Percentiles rank a stretch among this genome's conserved stretches.
phyloP scores from a whole-genome alignment of 768 basidiomycete species.

The Naganishia randhawae region DNA sequence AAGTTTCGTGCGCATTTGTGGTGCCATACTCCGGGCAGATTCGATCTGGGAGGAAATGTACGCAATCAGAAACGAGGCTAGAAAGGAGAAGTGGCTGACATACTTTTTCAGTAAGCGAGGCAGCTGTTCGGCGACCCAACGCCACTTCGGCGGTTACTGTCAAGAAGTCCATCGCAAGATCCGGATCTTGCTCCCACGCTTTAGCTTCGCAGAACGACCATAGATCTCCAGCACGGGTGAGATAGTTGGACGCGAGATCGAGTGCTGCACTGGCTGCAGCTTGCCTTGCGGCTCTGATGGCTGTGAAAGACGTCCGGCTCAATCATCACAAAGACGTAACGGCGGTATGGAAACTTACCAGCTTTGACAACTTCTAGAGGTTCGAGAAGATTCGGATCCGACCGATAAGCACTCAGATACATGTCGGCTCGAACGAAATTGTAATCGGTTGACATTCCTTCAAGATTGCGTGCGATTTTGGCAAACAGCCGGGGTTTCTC shows the following conservation, averaged over 20 bases:
- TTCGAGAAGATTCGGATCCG: not conserved
- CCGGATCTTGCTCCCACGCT: slow-evolving; percentile 16
- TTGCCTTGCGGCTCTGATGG: slow-evolving; percentile 16
- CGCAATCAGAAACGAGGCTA: not conserved
- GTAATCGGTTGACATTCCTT: not conserved
- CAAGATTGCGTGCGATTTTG: not conserved
- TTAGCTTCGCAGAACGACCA: slow-evolving; percentile 2
- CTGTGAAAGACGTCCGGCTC: not conserved
- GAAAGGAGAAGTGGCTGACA: not conserved
- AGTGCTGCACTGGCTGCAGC: slow-evolving; percentile 21
- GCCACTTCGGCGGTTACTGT: slow-evolving; percentile 21
- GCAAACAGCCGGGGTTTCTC: not conserved
- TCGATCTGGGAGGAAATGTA: not conserved
- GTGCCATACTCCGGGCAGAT: not conserved
- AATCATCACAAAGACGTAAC: not conserved
- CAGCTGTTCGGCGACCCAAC: slow-evolving; percentile 9
- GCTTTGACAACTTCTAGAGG: slow-evolving; percentile 3
- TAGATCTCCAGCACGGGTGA: not conserved
- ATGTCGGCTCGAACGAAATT: slow-evolving; percentile 8
- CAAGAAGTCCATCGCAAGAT: slow-evolving; percentile 8
- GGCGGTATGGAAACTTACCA: not conserved
- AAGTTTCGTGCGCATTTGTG: slow-evolving; percentile 2
- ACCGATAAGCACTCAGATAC: not conserved
- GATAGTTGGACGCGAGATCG: slow-evolving; percentile 17
- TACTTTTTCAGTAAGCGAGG: slow-evolving; percentile 13